These are phyloP conservation scores for Pichia sp. DNA, from an alignment of 1,139 yeast species.

Conservation along the genomic window DNA sequence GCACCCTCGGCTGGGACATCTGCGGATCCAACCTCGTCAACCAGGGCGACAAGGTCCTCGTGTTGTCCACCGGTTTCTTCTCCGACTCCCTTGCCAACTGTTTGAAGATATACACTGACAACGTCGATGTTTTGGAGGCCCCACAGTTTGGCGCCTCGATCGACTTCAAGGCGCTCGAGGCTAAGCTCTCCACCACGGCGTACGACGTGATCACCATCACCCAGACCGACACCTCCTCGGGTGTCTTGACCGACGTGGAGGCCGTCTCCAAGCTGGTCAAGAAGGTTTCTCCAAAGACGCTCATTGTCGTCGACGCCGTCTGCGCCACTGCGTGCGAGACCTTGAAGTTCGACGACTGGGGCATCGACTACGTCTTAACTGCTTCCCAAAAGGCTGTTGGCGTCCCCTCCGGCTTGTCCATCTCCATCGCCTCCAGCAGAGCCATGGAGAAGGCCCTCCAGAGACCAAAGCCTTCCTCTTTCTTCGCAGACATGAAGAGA, in stretches of 20 bases:
- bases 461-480: conserved; percentile 58
- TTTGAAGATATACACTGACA: conserved; percentile 66
- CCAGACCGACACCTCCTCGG: conserved; percentile 95
- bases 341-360: conserved; percentile 85
- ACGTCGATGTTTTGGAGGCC: conserved; percentile 65
- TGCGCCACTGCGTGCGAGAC: conserved; percentile 91
- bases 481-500: conserved; percentile 65
- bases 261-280: conserved; percentile 60
- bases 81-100: conserved; percentile 84
- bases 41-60: conserved; percentile 66
- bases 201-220: conserved; percentile 80
- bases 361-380: conserved; percentile 78
- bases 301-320: conserved; percentile 87
- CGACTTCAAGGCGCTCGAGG: conserved; percentile 48
- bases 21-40: conserved; percentile 71
- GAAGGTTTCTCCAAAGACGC: conserved; percentile 68
- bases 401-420: conserved; percentile 86
- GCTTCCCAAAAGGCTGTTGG: conserved; percentile 97
- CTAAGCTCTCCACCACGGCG: conserved; percentile 29
- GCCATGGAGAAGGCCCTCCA: conserved; percentile 62
- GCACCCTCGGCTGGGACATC: conserved; percentile 94
- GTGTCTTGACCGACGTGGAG: conserved; percentile 74
- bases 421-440: conserved; percentile 70
- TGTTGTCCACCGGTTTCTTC: conserved; percentile 90
- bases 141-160: conserved; percentile 65